Conservation (phyloP, 768 basidiomycete genomes). For the Boletellus ananas region DNA sequence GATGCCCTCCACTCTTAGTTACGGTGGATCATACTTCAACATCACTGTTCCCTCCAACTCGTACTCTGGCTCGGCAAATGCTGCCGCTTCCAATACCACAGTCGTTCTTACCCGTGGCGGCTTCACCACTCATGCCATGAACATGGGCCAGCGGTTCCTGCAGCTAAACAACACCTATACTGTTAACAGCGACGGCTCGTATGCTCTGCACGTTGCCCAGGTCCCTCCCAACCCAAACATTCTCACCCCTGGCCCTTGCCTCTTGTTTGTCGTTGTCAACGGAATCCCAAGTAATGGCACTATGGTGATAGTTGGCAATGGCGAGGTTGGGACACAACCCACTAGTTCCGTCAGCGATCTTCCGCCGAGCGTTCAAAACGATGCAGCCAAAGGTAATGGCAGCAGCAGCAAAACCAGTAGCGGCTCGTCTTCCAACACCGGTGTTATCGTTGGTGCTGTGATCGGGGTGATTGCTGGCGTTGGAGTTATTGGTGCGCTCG, state of each 20-base stretch:
- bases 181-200: conserved; percentile 70
- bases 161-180: conserved; percentile 86
- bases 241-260: conserved; percentile 86
- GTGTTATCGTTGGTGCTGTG: conserved; percentile 26
- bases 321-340: conserved; percentile 70
- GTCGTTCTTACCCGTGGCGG: conserved; percentile 83
- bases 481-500: conserved; percentile 28
- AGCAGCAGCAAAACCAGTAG: conserved; percentile 8
- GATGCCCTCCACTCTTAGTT: conserved; percentile 70
- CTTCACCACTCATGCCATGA: conserved; percentile 84
- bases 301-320: conserved; percentile 75
- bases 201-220: conserved; percentile 78
- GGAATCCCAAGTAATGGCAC: conserved; percentile 83
- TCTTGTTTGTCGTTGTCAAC: conserved; percentile 78
- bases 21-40: conserved; percentile 83
- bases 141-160: conserved; percentile 83
- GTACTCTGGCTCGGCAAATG: conserved; percentile 62
- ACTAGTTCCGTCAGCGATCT: conserved; percentile 24
- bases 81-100: conserved; percentile 68
- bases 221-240: conserved; percentile 81
- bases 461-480: conserved; percentile 30
- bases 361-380: conserved; percentile 39
- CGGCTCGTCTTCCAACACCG: conserved; percentile 24
- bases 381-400: conserved; percentile 37
- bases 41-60: conserved; percentile 63